phyloP scores from a whole-genome alignment of 495 filamentous ascomycete species.

The Penicillium pulvis region DNA sequence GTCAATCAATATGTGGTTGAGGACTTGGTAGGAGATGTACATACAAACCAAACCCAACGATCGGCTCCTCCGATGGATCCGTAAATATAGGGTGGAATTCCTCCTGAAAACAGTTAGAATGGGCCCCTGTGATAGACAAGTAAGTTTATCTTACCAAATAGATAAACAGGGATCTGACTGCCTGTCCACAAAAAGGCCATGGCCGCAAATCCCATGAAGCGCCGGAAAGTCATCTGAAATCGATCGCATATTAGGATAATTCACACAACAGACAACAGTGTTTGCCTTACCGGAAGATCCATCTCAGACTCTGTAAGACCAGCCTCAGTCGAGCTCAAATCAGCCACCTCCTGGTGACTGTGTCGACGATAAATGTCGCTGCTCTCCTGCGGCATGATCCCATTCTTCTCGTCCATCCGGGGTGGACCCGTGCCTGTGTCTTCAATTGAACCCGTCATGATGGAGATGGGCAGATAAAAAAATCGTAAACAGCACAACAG shows the following conservation, averaged over 20 bases:
- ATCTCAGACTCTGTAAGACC: conserved; percentile 25
- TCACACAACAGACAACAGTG: neutral
- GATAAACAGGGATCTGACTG: conserved; percentile 64
- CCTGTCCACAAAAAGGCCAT: conserved; percentile 70
- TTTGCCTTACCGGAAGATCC: conserved; percentile 22
- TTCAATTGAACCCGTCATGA: conserved; percentile 24
- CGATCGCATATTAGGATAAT: neutral
- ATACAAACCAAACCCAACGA: conserved; percentile 71
- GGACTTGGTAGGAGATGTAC: conserved; percentile 10
- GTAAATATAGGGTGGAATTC: conserved; percentile 66
- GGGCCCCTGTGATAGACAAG: neutral
- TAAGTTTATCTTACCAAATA: conserved; percentile 48
- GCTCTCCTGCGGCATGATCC: conserved; percentile 16
- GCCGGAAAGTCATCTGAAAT: conserved; percentile 55
- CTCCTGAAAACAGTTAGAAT: conserved; percentile 36
- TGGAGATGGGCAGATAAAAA: conserved; percentile 7
- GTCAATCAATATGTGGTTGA: conserved; percentile 1
- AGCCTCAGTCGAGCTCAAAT: conserved; percentile 20
- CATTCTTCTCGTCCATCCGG: conserved; percentile 31
- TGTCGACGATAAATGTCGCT: conserved; percentile 20
- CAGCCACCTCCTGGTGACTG: conserved; percentile 31
- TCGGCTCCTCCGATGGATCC: conserved; percentile 64
- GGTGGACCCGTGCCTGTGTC: conserved; percentile 21
- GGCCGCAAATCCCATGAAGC: conserved; percentile 60
- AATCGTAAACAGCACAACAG: neutral